Evolutionary conservation across 805 yeast species (phyloP).

Genomic region (Candida awuae): DNA sequence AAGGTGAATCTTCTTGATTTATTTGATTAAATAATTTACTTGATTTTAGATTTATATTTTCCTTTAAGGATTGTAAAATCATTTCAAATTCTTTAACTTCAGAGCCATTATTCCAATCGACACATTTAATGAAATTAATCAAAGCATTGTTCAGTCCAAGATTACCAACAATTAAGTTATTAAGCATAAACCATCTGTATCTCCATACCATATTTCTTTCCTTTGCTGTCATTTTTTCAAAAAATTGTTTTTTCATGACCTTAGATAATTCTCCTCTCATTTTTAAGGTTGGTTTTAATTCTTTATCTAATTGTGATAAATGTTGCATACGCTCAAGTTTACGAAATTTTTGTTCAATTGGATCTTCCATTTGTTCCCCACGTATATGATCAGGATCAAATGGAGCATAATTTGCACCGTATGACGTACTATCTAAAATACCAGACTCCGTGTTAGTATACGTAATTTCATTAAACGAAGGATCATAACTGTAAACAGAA

Average conservation of each 20-base stretch:
- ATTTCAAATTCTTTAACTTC: conserved; percentile 71
- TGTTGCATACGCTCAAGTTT: conserved; percentile 78
- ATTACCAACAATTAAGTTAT: conserved; percentile 35
- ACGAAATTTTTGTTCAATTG: conserved; percentile 82
- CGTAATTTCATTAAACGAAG: conserved; percentile 21
- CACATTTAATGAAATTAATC: conserved; percentile 71
- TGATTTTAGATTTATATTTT: conserved; percentile 7
- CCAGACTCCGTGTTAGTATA: conserved; percentile 16
- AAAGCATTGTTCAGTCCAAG: conserved; percentile 31
- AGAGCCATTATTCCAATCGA: conserved; percentile 77
- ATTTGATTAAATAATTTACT: not conserved
- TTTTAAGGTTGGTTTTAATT: conserved; percentile 81
- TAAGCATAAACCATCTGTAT: conserved; percentile 72
- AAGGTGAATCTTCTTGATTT: conserved; percentile 1
- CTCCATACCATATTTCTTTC: conserved; percentile 89
- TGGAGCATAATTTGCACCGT: conserved; percentile 25
- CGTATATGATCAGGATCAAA: conserved; percentile 61
- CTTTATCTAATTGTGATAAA: conserved; percentile 69
- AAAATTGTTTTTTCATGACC: conserved; percentile 74
- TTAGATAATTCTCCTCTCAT: conserved; percentile 63
- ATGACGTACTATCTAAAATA: conserved; percentile 3
- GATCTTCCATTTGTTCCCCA: conserved; percentile 47
- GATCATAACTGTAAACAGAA: conserved; percentile 16
- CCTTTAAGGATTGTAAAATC: conserved; percentile 26
- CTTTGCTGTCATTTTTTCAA: conserved; percentile 67